Evolutionary conservation across 495 filamentous ascomycete genomes (phyloP).

Genomic region (Cenococcum geophilum): DNA sequence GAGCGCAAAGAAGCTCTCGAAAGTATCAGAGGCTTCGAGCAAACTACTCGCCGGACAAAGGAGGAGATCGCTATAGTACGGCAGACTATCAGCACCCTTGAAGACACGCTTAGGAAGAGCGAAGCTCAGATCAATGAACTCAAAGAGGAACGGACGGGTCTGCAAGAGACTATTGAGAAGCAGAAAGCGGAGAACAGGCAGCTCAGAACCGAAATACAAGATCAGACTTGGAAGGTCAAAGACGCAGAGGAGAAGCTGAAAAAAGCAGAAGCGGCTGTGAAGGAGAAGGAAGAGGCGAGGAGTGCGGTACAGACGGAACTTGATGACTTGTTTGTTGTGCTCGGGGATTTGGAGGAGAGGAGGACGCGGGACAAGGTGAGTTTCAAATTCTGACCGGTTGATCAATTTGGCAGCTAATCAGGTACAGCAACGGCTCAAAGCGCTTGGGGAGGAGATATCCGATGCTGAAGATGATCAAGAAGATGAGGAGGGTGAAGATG

Average conservation of each 20-base stretch:
- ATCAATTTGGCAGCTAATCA: slow-evolving; percentile 11
- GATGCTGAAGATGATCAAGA: slow-evolving; percentile 40
- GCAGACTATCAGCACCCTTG: slow-evolving; percentile 17
- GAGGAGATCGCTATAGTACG: slow-evolving; percentile 27
- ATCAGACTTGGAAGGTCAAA: slow-evolving; percentile 27
- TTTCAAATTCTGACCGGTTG: not conserved
- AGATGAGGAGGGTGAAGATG: slow-evolving; percentile 32
- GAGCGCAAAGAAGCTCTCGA: slow-evolving; percentile 21
- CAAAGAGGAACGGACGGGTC: slow-evolving; percentile 15
- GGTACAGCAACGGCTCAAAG: slow-evolving; percentile 38
- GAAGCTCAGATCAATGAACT: slow-evolving; percentile 18
- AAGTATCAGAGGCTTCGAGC: slow-evolving; percentile 24
- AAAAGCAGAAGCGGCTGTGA: slow-evolving; percentile 24
- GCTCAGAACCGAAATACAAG: slow-evolving; percentile 33
- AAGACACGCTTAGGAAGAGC: slow-evolving; percentile 9
- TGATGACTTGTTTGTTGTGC: slow-evolving; percentile 40
- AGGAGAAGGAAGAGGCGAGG: slow-evolving; percentile 34
- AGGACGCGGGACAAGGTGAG: slow-evolving; percentile 36
- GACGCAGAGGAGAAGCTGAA: slow-evolving; percentile 30
- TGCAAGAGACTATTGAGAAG: slow-evolving; percentile 15
- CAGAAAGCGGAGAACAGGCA: slow-evolving; percentile 20
- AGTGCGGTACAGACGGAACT: slow-evolving; percentile 36
- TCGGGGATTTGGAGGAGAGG: slow-evolving; percentile 41
- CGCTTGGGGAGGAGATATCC: slow-evolving; percentile 38
- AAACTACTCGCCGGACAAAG: slow-evolving; percentile 25